Base-by-base conservation (phyloP, 768 basidiomycete species). In the Melanogaster broomeanus region DNA sequence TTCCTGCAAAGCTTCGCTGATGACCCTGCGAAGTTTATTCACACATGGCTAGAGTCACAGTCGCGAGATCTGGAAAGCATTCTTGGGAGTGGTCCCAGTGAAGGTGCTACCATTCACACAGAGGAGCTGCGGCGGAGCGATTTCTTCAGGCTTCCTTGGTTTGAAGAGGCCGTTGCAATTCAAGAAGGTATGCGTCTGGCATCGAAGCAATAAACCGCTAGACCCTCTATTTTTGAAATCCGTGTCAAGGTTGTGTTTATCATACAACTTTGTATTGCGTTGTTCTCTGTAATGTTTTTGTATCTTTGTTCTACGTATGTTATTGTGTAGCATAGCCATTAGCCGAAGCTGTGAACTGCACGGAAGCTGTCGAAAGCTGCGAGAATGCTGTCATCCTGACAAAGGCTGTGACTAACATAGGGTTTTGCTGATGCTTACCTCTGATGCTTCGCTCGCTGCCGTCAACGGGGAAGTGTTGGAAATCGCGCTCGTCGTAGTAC, bases 101-200 rank as follows among this genome's bases (percentile, higher is more conserved):
- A 90, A 57, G 88, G 88, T 24, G 77, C 82, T 63, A 84, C 84
- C 2, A 80, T 95, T 10, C 74, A 89, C n/a, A 90, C 90, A 51
- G 93, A 96, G 58, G 93, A 97, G 65, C 72, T 97, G 48, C 80
- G 86, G 55, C 74, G 92, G 45, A 93, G 90, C 63, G 93, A 97
- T 66, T 89, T 93, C 72, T 98, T 97, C 79, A 77, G 80, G 55
- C 69, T 96, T n/a, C 63, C 90, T 93, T 98, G 94, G 94, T 93
- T 97, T 12, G 87, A 89, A 60, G 83, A 84, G 75, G 93, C 92
- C 6, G 85, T 93, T 45, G 85, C 88, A 8, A 81, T 95, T 19
- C 88, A 92, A 59, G 92, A 95, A 59, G 90, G 91, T 0, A 73
- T 85, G 65, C 79, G 89, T 30, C 67, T 90, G 47, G 86, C 87